phyloP scores from a whole-genome alignment of 2,329 filamentous ascomycete species.

The Myrmaecium sp. region DNA sequence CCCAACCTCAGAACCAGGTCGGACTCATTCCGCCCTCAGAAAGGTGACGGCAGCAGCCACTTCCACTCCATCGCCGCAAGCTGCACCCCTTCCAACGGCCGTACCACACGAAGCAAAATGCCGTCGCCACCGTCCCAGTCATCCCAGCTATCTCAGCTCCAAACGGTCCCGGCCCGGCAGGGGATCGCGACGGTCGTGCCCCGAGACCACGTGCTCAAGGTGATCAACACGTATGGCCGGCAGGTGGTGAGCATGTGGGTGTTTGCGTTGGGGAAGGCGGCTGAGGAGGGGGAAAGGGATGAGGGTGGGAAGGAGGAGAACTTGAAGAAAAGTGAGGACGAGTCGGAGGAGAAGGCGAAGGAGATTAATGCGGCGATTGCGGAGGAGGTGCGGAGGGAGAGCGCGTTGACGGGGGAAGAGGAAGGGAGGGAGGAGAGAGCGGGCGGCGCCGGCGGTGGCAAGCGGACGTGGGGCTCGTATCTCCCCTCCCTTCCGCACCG shows the following conservation, averaged over 20 bases:
- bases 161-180: slow-evolving; percentile 32
- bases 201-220: slow-evolving; percentile 30
- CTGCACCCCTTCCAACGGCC: no score
- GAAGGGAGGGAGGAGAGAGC: slow-evolving; percentile 7
- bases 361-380: slow-evolving; percentile 10
- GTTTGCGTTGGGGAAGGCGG: slow-evolving; percentile 29
- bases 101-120: no score
- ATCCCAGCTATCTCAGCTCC: no score
- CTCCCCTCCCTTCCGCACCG: slow-evolving; percentile 21
- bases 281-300: slow-evolving; percentile 17
- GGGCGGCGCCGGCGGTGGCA: slow-evolving; percentile 7
- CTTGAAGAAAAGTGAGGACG: slow-evolving; percentile 5
- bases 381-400: slow-evolving; percentile 8
- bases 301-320: slow-evolving; percentile 8
- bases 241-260: slow-evolving; percentile 34
- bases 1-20: no score
- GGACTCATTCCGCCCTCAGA: no score
- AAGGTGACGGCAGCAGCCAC: no score
- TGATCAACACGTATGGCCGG: slow-evolving; percentile 33
- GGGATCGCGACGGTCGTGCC: slow-evolving; percentile 34
- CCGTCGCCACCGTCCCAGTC: no score
- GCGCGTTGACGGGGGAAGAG: slow-evolving; percentile 3
- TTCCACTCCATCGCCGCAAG: no score
- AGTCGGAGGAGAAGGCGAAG: slow-evolving; percentile 7
- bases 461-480: slow-evolving; percentile 21